Conservation (phyloP, 306 rosid genomes). For the Luffa acutangula region DNA sequence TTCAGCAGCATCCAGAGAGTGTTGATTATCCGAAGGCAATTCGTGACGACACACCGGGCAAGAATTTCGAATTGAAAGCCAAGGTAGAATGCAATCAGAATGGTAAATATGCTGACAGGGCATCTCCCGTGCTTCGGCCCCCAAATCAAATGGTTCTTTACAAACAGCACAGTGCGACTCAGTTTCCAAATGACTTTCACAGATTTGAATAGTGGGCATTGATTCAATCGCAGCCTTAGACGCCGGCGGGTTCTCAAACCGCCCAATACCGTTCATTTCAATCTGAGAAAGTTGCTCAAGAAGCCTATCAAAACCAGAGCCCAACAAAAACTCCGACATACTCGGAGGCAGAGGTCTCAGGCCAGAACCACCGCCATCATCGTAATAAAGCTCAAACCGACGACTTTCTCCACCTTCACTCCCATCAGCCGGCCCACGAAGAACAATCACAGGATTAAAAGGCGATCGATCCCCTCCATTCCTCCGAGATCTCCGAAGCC, state of each 20-base stretch:
- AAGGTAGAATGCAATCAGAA: constrained; percentile 67
- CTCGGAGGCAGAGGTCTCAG: constrained; percentile 63
- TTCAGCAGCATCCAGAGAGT: background rate
- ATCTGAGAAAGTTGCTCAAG: constrained; percentile 66
- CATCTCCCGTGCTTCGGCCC: constrained; percentile 48
- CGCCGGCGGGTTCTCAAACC: constrained; percentile 61
- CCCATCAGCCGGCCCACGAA: constrained; percentile 31
- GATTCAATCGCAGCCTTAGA: constrained; percentile 68
- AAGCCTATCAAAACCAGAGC: constrained; percentile 74
- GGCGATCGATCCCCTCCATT: constrained; percentile 53
- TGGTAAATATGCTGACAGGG: constrained; percentile 85
- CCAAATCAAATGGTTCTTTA: constrained; percentile 51
- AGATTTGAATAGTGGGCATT: constrained; percentile 55
- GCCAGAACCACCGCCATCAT: constrained; percentile 65
- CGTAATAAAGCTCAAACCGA: constrained; percentile 64
- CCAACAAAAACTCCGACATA: constrained; percentile 73
- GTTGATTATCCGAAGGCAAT: constrained; percentile 32
- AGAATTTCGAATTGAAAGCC: constrained; percentile 71
- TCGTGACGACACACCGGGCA: constrained; percentile 88
- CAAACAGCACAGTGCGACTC: constrained; percentile 77
- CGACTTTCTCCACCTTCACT: constrained; percentile 30
- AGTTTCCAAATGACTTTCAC: constrained; percentile 17
- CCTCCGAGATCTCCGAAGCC: constrained; percentile 32
- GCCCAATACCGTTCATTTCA: constrained; percentile 47
- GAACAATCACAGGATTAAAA: constrained; percentile 68